A percentile compares a stretch with the other conserved stretches of the same genome.
Conservation (phyloP, 805 yeast species). For the Saccharomycopsis fibuligera region DNA sequence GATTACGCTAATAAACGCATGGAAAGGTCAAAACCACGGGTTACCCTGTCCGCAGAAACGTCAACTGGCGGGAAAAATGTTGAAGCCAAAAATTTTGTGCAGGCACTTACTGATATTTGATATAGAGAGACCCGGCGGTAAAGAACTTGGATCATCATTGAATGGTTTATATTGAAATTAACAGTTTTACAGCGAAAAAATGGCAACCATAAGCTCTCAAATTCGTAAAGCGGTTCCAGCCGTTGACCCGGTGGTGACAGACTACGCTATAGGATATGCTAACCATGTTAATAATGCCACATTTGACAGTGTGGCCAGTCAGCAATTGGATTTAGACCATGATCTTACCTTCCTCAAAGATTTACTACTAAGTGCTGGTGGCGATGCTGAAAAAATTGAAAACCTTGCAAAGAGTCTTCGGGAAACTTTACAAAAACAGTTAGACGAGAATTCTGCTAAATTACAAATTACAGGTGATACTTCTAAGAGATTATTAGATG, state of each 20-base stretch:
- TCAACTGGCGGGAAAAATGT: too few relatives aligned
- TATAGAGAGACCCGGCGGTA: too few relatives aligned
- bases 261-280: conserved; percentile 88
- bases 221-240: conserved; percentile 83
- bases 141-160: too few relatives aligned
- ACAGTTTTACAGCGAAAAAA: too few relatives aligned
- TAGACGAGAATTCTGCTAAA: conserved; percentile 63
- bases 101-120: too few relatives aligned
- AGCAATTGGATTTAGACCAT: conserved; percentile 54
- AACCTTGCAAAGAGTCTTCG: conserved; percentile 40
- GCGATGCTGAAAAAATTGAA: conserved; percentile 48
- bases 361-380: conserved; percentile 79
- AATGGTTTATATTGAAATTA: too few relatives aligned
- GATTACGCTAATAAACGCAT: too few relatives aligned
- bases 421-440: conserved; percentile 45
- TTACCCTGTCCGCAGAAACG: too few relatives aligned
- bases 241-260: conserved; percentile 77
- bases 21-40: too few relatives aligned
- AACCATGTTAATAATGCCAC: conserved; percentile 74
- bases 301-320: conserved; percentile 75
- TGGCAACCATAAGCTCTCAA: conserved; percentile 31
- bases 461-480: conserved; percentile 78
- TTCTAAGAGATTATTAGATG: conserved; percentile 77
- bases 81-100: too few relatives aligned
- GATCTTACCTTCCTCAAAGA: conserved; percentile 66